Evolutionary conservation across 352 stramenopile species (phyloP).

Genomic region (Plasmopara viticola): DNA sequence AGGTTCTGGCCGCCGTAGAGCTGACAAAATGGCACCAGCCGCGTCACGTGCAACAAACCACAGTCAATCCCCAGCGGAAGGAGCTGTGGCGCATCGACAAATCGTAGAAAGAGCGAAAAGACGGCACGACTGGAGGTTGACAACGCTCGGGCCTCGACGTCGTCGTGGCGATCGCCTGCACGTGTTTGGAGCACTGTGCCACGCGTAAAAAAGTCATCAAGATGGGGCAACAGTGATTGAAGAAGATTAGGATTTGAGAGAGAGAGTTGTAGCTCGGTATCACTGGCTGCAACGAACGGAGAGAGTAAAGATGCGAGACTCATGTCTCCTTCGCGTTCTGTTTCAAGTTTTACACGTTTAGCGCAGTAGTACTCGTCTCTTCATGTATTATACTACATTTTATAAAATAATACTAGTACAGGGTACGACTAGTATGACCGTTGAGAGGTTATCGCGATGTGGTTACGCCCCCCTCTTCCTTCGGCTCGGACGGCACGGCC

Average conservation of each 20-base stretch:
- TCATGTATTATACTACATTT: neutral
- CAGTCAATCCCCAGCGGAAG: slow-evolving; percentile 12
- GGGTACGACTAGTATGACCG: neutral
- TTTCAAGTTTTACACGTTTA: neutral
- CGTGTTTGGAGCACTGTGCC: slow-evolving; percentile 15
- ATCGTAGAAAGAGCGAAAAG: slow-evolving; percentile 37
- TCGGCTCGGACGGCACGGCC: neutral
- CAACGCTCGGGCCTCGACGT: slow-evolving; percentile 5
- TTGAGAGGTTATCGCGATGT: neutral
- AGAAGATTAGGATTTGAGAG: slow-evolving; percentile 1
- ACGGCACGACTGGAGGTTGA: slow-evolving; percentile 13
- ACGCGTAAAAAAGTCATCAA: slow-evolving; percentile 33
- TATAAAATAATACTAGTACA: neutral
- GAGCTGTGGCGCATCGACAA: slow-evolving; percentile 15
- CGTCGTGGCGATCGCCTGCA: neutral
- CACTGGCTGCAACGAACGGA: slow-evolving; percentile 3
- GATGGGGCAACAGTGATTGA: slow-evolving; percentile 8
- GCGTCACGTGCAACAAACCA: slow-evolving; percentile 40
- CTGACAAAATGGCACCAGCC: slow-evolving; percentile 59
- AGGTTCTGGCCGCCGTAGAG: slow-evolving; percentile 38
- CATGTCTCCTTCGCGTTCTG: too few relatives aligned
- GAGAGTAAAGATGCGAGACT: slow-evolving; percentile 2
- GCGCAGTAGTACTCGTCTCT: neutral
- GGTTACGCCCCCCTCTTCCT: neutral
- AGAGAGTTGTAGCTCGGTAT: slow-evolving; percentile 8